Base-by-base conservation (phyloP, 1,284 basidiomycete species). In the Athelia sp. region DNA sequence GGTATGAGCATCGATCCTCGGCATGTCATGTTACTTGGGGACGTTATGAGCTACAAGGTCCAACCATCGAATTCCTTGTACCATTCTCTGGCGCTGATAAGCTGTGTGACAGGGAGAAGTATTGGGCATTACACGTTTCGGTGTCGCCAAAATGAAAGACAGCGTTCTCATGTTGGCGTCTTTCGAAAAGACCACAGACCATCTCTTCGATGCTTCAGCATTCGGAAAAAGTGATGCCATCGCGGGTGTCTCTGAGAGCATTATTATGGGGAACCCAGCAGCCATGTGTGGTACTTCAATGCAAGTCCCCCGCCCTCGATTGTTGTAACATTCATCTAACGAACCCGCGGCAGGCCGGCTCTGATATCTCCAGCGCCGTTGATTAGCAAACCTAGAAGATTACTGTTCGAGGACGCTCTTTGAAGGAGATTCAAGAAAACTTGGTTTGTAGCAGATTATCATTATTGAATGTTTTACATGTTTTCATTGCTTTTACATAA, bases 121-220 rank as follows among this genome's bases (percentile, higher is more conserved):
- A 4, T 74, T 99, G 49, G 97, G 97, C 50, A 99, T 99, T 68
- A 99, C 97, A 9, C 89, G 97, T 19, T 99, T 99, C 70, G 97
- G 97, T 66, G 96, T 99, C n/a, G 93, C 96, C 21, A 99, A 99
- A 73, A 99, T 99, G 93, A 99, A 99, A 72, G 97, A 99, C 71
- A 98, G 93, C 60, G 95, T 98, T 1, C 81, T 99, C 59, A 99
- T 99, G 97, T 76, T 99, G 61, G 97, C 97, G 10, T 97, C 93
- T 26, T 99, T 99, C 67, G 97, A 99, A 70, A 99, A 99, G 75
- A 99, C 97, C 23, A 99, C 97, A 11, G 97, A 99, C 71, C 97
- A 99, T 67, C 72, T 99, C 54, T 99, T 99, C 69, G 95, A 99
- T 62, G 97, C 97, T 1, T 91, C 97, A 3, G 88, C 97, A 9